Percentiles rank a stretch among this genome's conserved stretches.
phyloP scores from a whole-genome alignment of 148 eudicot species.

The Rhododendron ovatum region DNA sequence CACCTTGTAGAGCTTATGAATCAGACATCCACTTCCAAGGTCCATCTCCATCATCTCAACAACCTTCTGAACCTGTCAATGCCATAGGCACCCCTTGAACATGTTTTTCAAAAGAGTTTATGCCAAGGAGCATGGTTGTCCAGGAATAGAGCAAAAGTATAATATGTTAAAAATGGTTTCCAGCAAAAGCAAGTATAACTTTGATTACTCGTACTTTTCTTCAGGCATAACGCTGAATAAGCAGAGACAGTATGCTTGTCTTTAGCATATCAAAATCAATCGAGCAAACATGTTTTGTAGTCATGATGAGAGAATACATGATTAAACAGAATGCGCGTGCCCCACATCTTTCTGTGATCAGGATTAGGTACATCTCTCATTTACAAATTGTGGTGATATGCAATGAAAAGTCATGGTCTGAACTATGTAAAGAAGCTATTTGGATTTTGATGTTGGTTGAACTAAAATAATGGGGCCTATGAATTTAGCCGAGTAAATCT shows the following conservation, averaged over 20 bases:
- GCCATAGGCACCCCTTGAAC: not conserved
- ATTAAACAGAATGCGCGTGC: not conserved
- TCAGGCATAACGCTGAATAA: not conserved
- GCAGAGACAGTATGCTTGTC: not conserved
- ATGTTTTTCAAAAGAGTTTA: not conserved
- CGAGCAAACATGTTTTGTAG: not conserved
- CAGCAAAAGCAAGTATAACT: not conserved
- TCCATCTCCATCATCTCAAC: slow-evolving; percentile 23
- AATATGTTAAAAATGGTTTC: not conserved
- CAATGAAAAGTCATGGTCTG: not conserved
- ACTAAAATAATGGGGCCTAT: not conserved
- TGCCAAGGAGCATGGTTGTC: not conserved
- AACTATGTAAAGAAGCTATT: not conserved
- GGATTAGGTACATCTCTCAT: not conserved
- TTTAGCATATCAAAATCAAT: not conserved
- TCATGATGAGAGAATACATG: not conserved
- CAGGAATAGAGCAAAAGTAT: not conserved
- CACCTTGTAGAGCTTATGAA: slow-evolving; percentile 18
- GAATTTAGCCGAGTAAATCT: not conserved
- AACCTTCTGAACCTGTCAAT: slow-evolving; percentile 18
- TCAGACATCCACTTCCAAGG: slow-evolving; percentile 19
- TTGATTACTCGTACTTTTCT: not conserved
- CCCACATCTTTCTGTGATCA: not conserved
- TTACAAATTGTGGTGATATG: not conserved
- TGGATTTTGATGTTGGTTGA: not conserved